These are phyloP conservation scores for Fusarium euwallaceae DNA, from an alignment of 2,329 filamentous ascomycete species.

Conservation along the genomic window DNA sequence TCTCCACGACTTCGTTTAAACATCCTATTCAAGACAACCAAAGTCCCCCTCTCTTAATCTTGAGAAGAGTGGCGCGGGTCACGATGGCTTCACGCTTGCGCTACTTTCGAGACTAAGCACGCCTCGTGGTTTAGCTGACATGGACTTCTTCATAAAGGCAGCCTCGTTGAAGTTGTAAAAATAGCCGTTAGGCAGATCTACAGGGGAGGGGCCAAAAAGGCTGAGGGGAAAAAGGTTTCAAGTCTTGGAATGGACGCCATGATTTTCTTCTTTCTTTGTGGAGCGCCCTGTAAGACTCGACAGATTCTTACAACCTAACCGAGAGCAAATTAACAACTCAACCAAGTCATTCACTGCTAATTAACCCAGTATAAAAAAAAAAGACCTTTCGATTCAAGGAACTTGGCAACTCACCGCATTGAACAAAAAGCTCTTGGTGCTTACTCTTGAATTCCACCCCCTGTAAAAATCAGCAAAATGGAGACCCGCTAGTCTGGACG, in stretches of 20 bases:
- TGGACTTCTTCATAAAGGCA: not conserved
- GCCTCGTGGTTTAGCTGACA: not conserved
- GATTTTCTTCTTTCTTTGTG: not conserved
- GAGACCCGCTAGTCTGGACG: not conserved
- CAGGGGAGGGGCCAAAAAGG: not conserved
- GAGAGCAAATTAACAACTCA: not conserved
- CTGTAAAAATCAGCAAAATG: not conserved
- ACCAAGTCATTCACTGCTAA: not conserved
- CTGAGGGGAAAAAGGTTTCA: not conserved
- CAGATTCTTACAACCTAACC: not conserved
- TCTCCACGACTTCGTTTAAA: not conserved
- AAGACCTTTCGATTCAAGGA: not conserved
- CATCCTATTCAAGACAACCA: not conserved
- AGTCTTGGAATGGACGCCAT: not conserved
- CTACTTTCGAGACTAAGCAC: not conserved
- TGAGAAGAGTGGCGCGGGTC: not conserved
- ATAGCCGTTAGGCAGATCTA: not conserved
- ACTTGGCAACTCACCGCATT: not conserved
- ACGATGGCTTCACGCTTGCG: not conserved
- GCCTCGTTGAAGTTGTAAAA: not conserved
- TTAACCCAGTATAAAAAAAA: not conserved
- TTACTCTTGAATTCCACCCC: not conserved
- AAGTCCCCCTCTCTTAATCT: not conserved
- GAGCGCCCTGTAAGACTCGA: not conserved
- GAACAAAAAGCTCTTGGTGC: not conserved